Percentiles rank a stretch among this genome's conserved stretches.
Conservation (phyloP, 331 rosid genomes). For the Pyrus hybrid region DNA sequence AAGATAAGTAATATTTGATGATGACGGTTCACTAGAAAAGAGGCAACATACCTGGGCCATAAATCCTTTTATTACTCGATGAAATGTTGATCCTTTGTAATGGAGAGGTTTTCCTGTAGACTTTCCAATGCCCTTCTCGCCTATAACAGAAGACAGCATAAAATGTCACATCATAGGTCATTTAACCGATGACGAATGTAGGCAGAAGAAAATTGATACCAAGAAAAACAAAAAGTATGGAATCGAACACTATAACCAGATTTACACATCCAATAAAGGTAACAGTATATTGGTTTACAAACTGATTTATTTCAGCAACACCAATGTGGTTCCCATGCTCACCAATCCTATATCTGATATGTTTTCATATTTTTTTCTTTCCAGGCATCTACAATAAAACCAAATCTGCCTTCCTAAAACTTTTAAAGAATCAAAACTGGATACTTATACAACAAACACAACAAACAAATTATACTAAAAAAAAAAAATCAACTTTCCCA, state of each 20-base stretch:
- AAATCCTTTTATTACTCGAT: slow-evolving; percentile 86
- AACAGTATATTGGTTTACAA: background rate
- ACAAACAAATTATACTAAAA: background rate
- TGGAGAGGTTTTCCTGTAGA: slow-evolving; percentile 83
- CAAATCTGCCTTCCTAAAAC: background rate
- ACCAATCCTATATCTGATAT: background rate
- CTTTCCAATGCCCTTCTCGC: slow-evolving; percentile 89
- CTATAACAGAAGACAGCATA: slow-evolving; percentile 27
- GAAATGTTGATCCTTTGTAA: slow-evolving; percentile 74
- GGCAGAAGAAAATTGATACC: background rate
- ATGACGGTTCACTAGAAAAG: background rate
- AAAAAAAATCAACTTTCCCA: background rate
- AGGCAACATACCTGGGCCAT: slow-evolving; percentile 87
- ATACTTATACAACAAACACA: background rate
- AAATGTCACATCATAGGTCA: background rate
- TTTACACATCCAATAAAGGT: background rate
- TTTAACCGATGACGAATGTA: background rate
- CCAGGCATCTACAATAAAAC: background rate
- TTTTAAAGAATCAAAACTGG: background rate
- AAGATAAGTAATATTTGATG: background rate
- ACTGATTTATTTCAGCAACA: background rate
- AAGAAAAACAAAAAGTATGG: background rate
- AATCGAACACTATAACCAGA: background rate
- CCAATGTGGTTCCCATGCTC: background rate
- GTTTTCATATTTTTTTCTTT: background rate